Evolutionary conservation across 2,329 filamentous ascomycete genomes (phyloP).

Genomic region (Colletotrichum sp.): DNA sequence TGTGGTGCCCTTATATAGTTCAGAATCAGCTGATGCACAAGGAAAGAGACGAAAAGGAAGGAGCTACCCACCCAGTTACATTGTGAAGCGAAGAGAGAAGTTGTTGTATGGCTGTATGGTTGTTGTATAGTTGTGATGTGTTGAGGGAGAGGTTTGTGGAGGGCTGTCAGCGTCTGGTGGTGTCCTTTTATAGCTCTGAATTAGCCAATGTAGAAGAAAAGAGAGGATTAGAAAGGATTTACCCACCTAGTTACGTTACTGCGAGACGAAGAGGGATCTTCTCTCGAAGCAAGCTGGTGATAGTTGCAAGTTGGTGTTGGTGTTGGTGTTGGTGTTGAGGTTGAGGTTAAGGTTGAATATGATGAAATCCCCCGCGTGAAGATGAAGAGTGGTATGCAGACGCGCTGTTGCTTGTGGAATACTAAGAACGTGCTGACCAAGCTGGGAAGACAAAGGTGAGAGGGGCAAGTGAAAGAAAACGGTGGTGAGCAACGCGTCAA

Average conservation of each 20-base stretch:
- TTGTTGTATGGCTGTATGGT: neutral
- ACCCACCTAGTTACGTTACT: neutral
- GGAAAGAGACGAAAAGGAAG: neutral
- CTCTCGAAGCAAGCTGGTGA: neutral
- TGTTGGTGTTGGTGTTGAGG: neutral
- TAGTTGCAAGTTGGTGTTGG: neutral
- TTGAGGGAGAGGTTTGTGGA: neutral
- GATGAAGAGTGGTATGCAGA: neutral
- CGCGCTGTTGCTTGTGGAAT: neutral
- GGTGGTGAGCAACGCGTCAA: neutral
- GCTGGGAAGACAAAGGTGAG: neutral
- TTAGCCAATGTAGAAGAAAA: neutral
- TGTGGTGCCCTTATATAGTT: neutral
- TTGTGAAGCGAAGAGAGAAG: neutral
- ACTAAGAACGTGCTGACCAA: rapidly evolving
- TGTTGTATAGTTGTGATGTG: neutral
- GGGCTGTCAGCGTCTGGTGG: neutral
- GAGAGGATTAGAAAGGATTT: rapidly evolving
- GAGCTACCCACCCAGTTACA: neutral
- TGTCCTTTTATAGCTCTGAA: neutral
- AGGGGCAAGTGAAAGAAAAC: neutral
- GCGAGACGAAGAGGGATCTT: rapidly evolving
- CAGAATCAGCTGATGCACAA: neutral
- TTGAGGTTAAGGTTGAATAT: neutral
- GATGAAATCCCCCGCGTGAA: neutral